These are phyloP conservation scores for Botryotinia calthae DNA, from an alignment of 2,329 filamentous ascomycete species.

Conservation along the genomic window DNA sequence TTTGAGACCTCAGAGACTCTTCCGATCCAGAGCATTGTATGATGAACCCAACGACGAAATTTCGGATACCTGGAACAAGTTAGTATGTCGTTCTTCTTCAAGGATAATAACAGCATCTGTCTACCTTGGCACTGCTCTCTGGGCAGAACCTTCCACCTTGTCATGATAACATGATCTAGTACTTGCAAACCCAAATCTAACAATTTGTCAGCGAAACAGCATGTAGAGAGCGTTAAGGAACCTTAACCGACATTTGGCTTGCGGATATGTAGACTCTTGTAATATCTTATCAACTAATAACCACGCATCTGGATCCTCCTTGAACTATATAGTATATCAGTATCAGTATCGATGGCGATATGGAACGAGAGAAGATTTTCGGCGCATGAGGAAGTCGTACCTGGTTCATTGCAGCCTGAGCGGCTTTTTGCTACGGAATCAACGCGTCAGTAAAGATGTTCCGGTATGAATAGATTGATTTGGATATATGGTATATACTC, in stretches of 20 bases:
- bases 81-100: constrained; percentile 21
- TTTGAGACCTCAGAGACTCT: constrained; percentile 78
- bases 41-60: constrained; percentile 98
- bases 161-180: constrained; percentile 97
- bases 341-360: constrained; percentile 28
- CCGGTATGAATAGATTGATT: constrained; percentile 11
- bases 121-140: constrained; percentile 91
- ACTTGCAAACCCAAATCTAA: constrained; percentile 91
- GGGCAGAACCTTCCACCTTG: constrained; percentile 96
- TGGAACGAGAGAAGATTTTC: constrained; percentile 13
- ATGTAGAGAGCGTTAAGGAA: constrained; percentile 6
- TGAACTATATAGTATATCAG: constrained; percentile 65
- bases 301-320: constrained; percentile 98
- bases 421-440: constrained; percentile 81
- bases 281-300: constrained; percentile 96
- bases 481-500: constrained; percentile 42
- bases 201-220: constrained; percentile 30
- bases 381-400: constrained; percentile 49
- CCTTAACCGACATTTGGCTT: constrained; percentile 81
- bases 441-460: constrained; percentile 41
- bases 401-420: constrained; percentile 89
- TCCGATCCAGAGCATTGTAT: constrained; percentile 89
- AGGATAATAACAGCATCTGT: not conserved
- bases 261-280: constrained; percentile 84
- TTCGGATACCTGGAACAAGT: constrained; percentile 74